Evolutionary conservation across 176 grass and related monocot species (phyloP).

Genomic region (Juncus effusus): DNA sequence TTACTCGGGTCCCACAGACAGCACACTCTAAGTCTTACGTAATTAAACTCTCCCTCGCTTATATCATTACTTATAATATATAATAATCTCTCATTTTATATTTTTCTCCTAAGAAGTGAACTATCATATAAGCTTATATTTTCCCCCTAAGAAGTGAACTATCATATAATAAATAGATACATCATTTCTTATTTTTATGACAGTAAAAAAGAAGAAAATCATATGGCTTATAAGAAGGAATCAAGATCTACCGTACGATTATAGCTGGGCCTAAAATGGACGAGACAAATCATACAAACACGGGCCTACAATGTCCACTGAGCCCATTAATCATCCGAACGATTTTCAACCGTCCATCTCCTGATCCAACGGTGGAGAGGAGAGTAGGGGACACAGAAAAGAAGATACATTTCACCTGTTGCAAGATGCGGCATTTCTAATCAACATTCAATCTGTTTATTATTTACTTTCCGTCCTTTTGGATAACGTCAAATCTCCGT

Average conservation of each 20-base stretch:
- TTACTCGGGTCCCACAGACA: neutral
- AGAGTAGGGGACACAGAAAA: neutral
- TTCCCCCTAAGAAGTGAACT: too few relatives aligned
- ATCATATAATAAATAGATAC: too few relatives aligned
- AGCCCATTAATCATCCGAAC: neutral
- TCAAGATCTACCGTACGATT: neutral
- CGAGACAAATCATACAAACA: neutral
- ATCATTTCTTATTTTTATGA: too few relatives aligned
- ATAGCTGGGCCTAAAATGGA: slow-evolving; percentile 3
- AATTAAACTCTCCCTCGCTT: neutral
- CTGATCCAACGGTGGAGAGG: slow-evolving; percentile 1
- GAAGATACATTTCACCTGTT: slow-evolving; percentile 22
- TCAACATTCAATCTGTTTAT: slow-evolving; percentile 5
- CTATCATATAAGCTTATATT: too few relatives aligned
- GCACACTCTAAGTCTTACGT: slow-evolving; percentile 9
- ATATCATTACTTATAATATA: too few relatives aligned
- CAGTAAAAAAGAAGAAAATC: too few relatives aligned
- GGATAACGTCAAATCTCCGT: slow-evolving; percentile 28
- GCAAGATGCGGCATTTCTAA: neutral
- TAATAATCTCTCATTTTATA: too few relatives aligned
- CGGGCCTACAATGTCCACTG: too few relatives aligned
- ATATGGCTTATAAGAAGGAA: too few relatives aligned
- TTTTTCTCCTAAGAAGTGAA: too few relatives aligned
- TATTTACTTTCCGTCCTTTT: slow-evolving; percentile 16
- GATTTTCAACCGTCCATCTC: neutral